phyloP scores from a whole-genome alignment of 108 stramenopile species.

The Epipyxis sp. region DNA sequence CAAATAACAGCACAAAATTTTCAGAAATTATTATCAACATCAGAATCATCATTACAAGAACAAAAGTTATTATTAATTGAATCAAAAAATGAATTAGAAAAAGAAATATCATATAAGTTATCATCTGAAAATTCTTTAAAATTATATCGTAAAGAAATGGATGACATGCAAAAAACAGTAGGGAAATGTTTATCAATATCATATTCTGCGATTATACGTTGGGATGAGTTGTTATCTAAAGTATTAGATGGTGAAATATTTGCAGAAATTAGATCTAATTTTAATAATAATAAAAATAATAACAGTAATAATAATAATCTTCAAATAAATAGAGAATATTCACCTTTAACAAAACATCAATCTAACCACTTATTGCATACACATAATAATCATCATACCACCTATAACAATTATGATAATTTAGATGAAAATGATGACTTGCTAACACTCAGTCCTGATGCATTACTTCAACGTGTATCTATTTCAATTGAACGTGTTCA shows the following conservation, averaged over 20 bases:
- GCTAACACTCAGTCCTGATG: not conserved
- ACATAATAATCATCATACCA: not conserved
- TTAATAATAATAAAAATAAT: too few relatives aligned
- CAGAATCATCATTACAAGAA: not conserved
- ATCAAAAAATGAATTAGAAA: not conserved
- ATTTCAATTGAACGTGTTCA: constrained; percentile 13
- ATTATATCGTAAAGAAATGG: not conserved
- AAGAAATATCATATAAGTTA: too few relatives aligned
- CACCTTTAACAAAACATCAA: not conserved
- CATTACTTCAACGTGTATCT: not conserved
- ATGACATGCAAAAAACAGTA: not conserved
- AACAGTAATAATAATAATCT: too few relatives aligned
- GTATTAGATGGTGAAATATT: not conserved
- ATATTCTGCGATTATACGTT: not conserved
- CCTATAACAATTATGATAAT: not conserved
- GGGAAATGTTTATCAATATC: not conserved
- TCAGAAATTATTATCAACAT: not conserved
- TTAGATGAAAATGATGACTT: not conserved
- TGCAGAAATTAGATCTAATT: not conserved
- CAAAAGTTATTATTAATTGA: not conserved
- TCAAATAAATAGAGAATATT: not conserved
- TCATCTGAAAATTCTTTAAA: too few relatives aligned
- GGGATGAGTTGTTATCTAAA: not conserved
- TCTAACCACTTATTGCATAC: too few relatives aligned
- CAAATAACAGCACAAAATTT: not conserved